Conservation (phyloP, 73 alveolate genomes). For the Tetrahymena malaccensis region DNA sequence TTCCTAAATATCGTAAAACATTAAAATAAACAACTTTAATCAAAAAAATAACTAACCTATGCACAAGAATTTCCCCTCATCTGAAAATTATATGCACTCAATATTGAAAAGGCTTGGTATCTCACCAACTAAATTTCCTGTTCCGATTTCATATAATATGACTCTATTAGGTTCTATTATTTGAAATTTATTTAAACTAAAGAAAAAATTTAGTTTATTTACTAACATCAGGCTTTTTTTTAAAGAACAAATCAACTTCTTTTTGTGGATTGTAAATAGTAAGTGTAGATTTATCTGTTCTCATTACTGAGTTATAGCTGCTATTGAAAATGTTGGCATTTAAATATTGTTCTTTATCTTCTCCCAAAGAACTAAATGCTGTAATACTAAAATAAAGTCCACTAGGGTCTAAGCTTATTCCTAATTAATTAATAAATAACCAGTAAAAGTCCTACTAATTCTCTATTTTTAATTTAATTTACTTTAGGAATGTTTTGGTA, state of each 20-base stretch:
- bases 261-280: not conserved
- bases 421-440: not conserved
- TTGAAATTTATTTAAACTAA: no score
- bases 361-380: not conserved
- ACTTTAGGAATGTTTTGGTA: not conserved
- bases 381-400: not conserved
- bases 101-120: not conserved
- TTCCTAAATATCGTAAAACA: not conserved
- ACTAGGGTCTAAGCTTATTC: not conserved
- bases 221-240: not conserved
- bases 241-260: not conserved
- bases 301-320: not conserved
- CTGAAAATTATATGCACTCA: not conserved
- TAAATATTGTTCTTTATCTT: not conserved
- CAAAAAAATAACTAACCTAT: not conserved
- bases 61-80: not conserved
- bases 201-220: not conserved
- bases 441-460: not conserved
- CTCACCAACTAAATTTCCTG: not conserved
- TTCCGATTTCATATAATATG: not conserved
- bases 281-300: not conserved
- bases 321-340: not conserved
- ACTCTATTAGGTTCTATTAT: not conserved
- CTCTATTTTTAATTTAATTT: not conserved
- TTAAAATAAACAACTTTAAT: not conserved